Evolutionary conservation across 495 filamentous ascomycete genomes (phyloP), one percentile per base, ranked within the genome.

Genomic region (Pseudotulostoma volvatum): DNA sequence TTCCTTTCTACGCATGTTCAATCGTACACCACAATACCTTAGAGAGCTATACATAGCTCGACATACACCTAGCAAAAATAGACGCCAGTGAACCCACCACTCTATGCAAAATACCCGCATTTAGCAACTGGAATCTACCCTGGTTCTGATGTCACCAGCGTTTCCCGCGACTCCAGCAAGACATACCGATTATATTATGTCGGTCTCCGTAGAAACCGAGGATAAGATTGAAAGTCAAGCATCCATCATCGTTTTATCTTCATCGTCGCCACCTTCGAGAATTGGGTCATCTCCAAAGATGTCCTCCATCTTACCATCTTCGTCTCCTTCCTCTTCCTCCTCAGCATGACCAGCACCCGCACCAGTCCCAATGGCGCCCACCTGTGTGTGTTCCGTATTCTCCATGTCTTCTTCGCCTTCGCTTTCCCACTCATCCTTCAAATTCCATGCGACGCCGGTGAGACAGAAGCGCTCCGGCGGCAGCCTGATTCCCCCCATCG

Each of bases 381-480:
- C 44, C 30, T 38, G 40, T 13, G 39, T 40, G 39, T 47, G 37
- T 20, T 53, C 52, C 23, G 41, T 36, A 17, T 37, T 57, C 44
- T 59, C 57, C 37, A 67, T 63, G 28, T 66, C 66, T 33, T 68
- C 73, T 37, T 68, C 74, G 1, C 71, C 74, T 28, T 71, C 67
- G 34, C 70, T 71, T 44, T 72, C 71, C 82, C 82, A 93, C 39
- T 77, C 72, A 36, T 86, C 82, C 53, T 73, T 76, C 59, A 95
- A 52, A 28, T 76, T 73, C 90, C 90, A 97, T 41, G 75, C 75
- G 13, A 72, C 66, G 0, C 90, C 90, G 18, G 79, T 92, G 38
- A 94, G 64, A 45, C 88, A 87, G 53, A 93, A 96, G 52, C 83
- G 67, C 73, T 97, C 90, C 40, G 79, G 79, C 28, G 90, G 90